Base-by-base conservation (phyloP, 495 filamentous ascomycete species). In the Penicillium bialowiezense region DNA sequence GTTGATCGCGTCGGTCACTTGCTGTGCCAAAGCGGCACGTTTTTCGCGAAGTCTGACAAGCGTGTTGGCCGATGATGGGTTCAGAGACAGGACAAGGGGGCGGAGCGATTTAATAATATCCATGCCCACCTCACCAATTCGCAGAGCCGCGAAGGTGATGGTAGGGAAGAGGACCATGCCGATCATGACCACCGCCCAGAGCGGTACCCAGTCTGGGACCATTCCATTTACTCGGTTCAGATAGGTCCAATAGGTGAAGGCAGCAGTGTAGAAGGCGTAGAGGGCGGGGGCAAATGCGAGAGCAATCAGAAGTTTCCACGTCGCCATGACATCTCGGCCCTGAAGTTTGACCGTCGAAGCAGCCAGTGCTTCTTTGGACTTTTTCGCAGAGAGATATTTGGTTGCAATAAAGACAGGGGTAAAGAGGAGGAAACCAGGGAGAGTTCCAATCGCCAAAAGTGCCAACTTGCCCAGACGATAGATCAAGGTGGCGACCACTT, bases 111-210 rank as follows among this genome's bases (percentile, higher is more conserved):
- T 99, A 70, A 90, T 54, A 39, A 99, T 97, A 60, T 99, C 93
- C 92, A 99, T 97, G 24, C 91, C 93, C 41, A 92, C 84, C 67
- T 99, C 93, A 35, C 93, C 93, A 59, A 97, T 95, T 5, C 93
- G 87, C 28, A 99, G 84, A 7, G 95, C 91, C 3, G 90, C 91
- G 62, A 95, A 97, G 3, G 90, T 96, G 66, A 96, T 87, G 18
- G 84, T 76, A 1, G 90, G 90, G 73, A 95, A 97, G 52, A 95
- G 68, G 29, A 90, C 70, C 72, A 89, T 83, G 15, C 84, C 84
- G 29, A 82, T 76, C 1, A 88, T 59, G 28, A 88, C 78, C 26
- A 95, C 78, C n/a, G 78, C 57, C 82, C 86, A 92, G 41, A 91
- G 76, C 12, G 92, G 88, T 20, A 96, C 80, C 77, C 84, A 89